phyloP scores from a whole-genome alignment of 371 early-diverging fungal genomes.

The Syncephalastrum racemosum region DNA sequence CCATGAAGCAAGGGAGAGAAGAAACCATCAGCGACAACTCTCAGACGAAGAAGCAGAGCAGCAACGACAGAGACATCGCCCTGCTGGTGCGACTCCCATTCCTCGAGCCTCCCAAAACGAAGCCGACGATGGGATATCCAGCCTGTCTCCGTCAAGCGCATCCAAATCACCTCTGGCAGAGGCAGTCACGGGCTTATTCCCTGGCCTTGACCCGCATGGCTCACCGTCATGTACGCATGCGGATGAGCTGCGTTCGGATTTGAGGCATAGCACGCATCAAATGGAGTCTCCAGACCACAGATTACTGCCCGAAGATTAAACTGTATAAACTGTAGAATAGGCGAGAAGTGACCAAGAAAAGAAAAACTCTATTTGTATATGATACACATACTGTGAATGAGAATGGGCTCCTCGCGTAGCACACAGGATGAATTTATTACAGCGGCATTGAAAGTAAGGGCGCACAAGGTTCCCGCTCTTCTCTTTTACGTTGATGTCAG shows the following conservation, averaged over 20 bases:
- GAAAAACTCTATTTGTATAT: no score
- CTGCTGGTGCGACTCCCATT: not conserved
- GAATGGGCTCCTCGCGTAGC: no score
- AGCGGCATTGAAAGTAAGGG: no score
- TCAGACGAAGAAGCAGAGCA: slow-evolving; percentile 12
- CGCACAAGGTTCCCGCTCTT: no score
- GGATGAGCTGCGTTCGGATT: slow-evolving; percentile 6
- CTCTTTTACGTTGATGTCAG: no score
- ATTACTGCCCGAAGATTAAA: no score
- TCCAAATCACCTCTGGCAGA: slow-evolving; percentile 27
- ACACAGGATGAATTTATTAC: no score
- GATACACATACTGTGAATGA: no score
- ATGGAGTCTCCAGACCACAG: no score
- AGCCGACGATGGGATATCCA: not conserved
- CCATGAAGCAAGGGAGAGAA: slow-evolving; percentile 24
- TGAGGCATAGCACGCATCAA: no score
- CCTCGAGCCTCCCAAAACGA: not conserved
- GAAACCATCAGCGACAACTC: slow-evolving; percentile 13
- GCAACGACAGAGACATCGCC: slow-evolving; percentile 3
- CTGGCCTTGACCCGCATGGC: slow-evolving; percentile 20
- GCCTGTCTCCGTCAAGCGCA: slow-evolving; percentile 1
- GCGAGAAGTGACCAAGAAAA: no score
- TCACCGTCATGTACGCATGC: slow-evolving; percentile 8
- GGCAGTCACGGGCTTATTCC: slow-evolving; percentile 36
- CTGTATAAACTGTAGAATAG: no score